Base-by-base conservation (phyloP, 78 protist genomes). In the Dictyostelium purpureum region DNA sequence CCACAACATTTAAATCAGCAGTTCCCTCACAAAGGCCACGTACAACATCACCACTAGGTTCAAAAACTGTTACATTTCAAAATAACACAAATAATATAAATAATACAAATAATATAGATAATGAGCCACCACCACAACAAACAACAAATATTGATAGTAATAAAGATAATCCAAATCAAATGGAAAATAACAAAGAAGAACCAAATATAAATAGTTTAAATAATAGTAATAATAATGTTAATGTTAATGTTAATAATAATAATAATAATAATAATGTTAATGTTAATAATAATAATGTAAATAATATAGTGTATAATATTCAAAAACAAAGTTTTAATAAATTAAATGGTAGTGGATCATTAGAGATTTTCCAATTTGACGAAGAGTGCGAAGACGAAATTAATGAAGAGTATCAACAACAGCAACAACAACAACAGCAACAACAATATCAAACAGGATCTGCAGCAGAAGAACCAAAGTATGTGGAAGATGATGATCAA, bases 311-410 rank as follows among this genome's bases (percentile, higher is more conserved):
- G 26, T 54, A 57, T 35, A 88, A 85, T 37, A 49, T 69, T 11
- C 75, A 52, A 24, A 71, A 45, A 66, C 70, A 56, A 63, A 63
- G 31, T 16, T 79, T 79, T 79, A 79, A 79, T 35, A 79, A 71
- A 42, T 38, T 83, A 42, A 43, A 73, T 52, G 79, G 89, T 51
- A 81, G 80, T 70, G 79, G 79, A 12, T 73, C 79, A 12, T 35
- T 26, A 21, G 79, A 73, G 28, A 73, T 73, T 19, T 83, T 83
- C 40, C 90, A 83, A 47, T 83, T 83, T 28, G 90, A 83, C 24
- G 90, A 83, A 61, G 90, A 83, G 42, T 67, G 47, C 16, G 82
- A 85, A 35, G 76, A 85, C 6, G 92, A 85, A 11, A 31, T 73
- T 12, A 43, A 77, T 40, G 38, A 77, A 57, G 21, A 24, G 40